Base-by-base conservation (phyloP, 2,329 filamentous ascomycete species). In the Fusarium lateritium region DNA sequence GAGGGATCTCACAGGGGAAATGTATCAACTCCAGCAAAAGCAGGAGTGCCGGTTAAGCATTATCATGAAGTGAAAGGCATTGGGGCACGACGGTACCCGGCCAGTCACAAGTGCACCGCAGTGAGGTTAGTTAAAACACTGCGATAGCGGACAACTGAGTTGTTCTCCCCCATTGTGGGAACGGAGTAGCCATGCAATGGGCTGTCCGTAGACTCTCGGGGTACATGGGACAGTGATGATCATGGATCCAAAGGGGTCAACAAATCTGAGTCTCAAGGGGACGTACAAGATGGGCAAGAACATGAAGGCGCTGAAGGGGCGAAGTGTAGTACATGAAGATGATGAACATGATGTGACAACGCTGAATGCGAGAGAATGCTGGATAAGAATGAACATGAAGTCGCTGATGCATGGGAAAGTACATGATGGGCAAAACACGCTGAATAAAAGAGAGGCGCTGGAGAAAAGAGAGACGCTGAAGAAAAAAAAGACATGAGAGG, bases 201-300 rank as follows among this genome's bases (percentile, higher is more conserved):
- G 21, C 58, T 36, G 43, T 44, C 34, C 49, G 47, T 7, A 6
- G 6, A 3, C 2, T 5, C 24, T 11, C 7, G 15, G 22, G 56
- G 47, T 22, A 3, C 33, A 19, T 14, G 42, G 47, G 60, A 62
- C 43, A 2, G 57, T 63, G 60, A 63, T 63, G 58, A 62, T 62
- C 43, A 63, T 43, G 31, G 31, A 63, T 36, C 38, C 34, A 31
- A 56, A 59, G 33, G 17, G 43, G 36, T 62, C 34, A 63, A 47
- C n/a, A 26, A 62, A 39, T 62, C 60, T 49, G 60, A 56, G 49
- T 63, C 57, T 63, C 57, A 4, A 2, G 36, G 9, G 57, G 17
- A 15, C 11, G n/a, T 56, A 47, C 31, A 63, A 17, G 57, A 56
- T 43, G 36, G 57, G 43, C 6, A 36, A 31, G 40, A 7, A 38